Evolutionary conservation across 2,329 filamentous ascomycete species (phyloP), one percentile per base, ranked within the genome.

Genomic region (Penicillium sp.): DNA sequence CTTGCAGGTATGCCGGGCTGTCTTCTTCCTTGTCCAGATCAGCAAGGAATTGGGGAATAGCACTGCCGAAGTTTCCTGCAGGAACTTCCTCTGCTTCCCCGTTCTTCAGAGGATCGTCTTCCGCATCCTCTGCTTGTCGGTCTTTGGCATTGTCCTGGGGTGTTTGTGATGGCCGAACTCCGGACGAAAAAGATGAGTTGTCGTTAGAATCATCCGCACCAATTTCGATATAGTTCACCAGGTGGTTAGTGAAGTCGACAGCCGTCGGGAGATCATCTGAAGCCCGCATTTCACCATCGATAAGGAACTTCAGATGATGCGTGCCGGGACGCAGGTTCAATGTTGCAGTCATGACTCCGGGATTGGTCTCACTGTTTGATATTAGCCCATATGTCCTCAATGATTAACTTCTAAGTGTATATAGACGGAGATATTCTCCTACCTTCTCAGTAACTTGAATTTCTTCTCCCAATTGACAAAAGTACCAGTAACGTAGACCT

Each of bases 401-500:
- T 37, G 2, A 14, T 23, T 7, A 31, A 4, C 4, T 43, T 44
- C 23, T 8, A 2, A 20, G 8, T 15, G 6, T 47, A 18, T 18
- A 31, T 33, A 12, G n/a, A 47, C 20, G 18, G 7, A 23, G 8
- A 5, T 2, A 6, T 25, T 52, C n/a, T 15, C 89, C 84, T 84
- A 96, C 92, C 90, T 88, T 73, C 84, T 87, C 74, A 92, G 86
- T 69, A 99, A 79, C 65, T 89, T 85, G 72, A 92, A 95, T 77
- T 97, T 97, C 72, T 89, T 88, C 75, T 95, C 92, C 94, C 94
- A 99, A 72, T 93, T 90, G 66, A 96, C 95, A 70, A 97, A 97
- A 20, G 94, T 97, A 62, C 93, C 93, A 0, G 94, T 99, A 44
- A 99, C 92, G 73, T 96, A 99, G 61, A 97, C 86, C 75, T 92